Evolutionary conservation across 768 basidiomycete genomes (phyloP).

Genomic region (Clitopilus passeckerianus): DNA sequence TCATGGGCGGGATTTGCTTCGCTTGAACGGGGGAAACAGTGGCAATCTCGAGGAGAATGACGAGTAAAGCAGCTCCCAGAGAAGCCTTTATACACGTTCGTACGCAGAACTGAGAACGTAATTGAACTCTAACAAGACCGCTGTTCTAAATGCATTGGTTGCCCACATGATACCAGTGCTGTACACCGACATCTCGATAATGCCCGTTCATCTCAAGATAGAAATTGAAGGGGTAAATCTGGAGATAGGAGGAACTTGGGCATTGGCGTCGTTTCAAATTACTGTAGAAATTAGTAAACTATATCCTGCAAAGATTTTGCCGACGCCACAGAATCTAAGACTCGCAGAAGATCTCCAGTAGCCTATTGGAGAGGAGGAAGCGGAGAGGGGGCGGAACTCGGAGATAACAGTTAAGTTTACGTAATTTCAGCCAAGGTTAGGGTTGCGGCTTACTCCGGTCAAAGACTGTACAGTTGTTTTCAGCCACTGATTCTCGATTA

Average conservation of each 20-base stretch:
- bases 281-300: not conserved
- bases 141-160: not conserved
- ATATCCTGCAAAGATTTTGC: not conserved
- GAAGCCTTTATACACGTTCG: not conserved
- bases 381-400: not conserved
- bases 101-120: not conserved
- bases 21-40: no score
- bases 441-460: slow-evolving; percentile 30
- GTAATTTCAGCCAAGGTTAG: slow-evolving; percentile 21
- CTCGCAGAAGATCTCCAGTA: not conserved
- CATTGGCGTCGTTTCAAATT: not conserved
- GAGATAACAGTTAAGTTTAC: not conserved
- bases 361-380: slow-evolving; percentile 5
- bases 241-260: not conserved
- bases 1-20: slow-evolving; percentile 5
- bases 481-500: slow-evolving; percentile 33
- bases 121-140: not conserved
- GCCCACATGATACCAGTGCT: not conserved
- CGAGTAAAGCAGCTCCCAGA: not conserved
- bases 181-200: not conserved
- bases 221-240: slow-evolving; percentile 4
- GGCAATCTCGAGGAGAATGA: not conserved
- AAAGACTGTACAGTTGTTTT: slow-evolving; percentile 30
- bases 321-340: not conserved
- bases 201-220: not conserved